phyloP scores from a whole-genome alignment of 2,329 filamentous ascomycete genomes.

The Botryotinia convoluta region DNA sequence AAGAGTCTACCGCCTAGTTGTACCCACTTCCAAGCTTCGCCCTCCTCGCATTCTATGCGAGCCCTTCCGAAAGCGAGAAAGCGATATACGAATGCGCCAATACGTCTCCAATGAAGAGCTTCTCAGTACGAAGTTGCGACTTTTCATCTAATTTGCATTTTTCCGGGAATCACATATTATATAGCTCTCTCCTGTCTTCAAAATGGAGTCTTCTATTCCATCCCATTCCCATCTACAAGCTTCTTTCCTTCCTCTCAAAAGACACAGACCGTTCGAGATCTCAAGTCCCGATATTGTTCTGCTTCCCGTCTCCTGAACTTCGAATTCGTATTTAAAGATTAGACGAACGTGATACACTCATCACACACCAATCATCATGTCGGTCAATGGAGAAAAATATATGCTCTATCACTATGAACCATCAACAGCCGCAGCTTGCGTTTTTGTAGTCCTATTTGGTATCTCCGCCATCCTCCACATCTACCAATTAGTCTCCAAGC shows the following conservation, averaged over 20 bases:
- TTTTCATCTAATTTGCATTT: not conserved
- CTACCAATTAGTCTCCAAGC: constrained; percentile 24
- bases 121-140: not conserved
- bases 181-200: not conserved
- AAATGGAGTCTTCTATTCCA: not conserved
- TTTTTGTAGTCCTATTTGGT: constrained; percentile 25
- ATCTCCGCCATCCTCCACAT: constrained; percentile 21
- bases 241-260: not conserved
- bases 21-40: not conserved
- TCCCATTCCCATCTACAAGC: not conserved
- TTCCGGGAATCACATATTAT: not conserved
- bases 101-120: not conserved
- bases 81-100: not conserved
- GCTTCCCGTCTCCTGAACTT: no score
- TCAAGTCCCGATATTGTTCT: not conserved
- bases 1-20: not conserved
- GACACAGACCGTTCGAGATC: not conserved
- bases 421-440: constrained; percentile 22
- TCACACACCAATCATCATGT: not conserved
- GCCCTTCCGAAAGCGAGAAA: not conserved
- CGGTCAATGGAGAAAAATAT: not conserved
- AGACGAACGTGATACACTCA: not conserved
- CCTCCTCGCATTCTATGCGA: not conserved
- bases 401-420: constrained; percentile 27
- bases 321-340: not conserved